Evolutionary conservation across 2,329 filamentous ascomycete species (phyloP).

Genomic region (Drechslerella dactyloides): DNA sequence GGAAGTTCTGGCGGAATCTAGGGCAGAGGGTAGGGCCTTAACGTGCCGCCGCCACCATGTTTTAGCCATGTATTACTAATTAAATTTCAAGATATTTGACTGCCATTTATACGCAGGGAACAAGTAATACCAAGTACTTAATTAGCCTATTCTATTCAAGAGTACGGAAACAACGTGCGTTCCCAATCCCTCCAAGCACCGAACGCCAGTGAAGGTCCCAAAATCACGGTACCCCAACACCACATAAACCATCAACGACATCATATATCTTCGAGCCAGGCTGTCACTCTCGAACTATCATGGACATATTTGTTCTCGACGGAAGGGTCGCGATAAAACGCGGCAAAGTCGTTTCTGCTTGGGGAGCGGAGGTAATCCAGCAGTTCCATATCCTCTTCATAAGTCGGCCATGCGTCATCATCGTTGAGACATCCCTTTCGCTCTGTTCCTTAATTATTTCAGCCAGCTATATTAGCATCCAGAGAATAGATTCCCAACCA

Average conservation of each 20-base stretch:
- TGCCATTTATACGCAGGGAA: too few species aligned
- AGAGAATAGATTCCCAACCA: too few species aligned
- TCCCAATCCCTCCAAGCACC: not conserved
- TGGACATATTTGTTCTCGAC: not conserved
- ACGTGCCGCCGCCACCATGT: too few species aligned
- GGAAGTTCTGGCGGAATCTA: too few species aligned
- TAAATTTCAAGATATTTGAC: not conserved
- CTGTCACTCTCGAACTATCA: not conserved
- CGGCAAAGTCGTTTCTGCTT: not conserved
- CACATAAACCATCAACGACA: not conserved
- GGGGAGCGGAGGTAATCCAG: not conserved
- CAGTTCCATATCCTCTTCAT: not conserved
- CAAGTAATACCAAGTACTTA: too few species aligned
- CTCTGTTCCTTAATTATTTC: too few species aligned
- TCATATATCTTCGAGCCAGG: not conserved
- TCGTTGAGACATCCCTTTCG: too few species aligned
- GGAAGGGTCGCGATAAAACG: not conserved
- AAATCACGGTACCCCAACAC: not conserved
- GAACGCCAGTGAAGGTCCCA: not conserved
- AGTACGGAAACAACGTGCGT: not conserved
- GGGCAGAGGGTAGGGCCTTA: too few species aligned
- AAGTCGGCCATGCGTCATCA: not conserved
- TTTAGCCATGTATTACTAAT: not conserved
- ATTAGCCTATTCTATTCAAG: too few species aligned
- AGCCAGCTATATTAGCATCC: too few species aligned